These are phyloP conservation scores for Grosmannia huntii DNA, from an alignment of 2,329 filamentous ascomycete species.

Conservation along the genomic window DNA sequence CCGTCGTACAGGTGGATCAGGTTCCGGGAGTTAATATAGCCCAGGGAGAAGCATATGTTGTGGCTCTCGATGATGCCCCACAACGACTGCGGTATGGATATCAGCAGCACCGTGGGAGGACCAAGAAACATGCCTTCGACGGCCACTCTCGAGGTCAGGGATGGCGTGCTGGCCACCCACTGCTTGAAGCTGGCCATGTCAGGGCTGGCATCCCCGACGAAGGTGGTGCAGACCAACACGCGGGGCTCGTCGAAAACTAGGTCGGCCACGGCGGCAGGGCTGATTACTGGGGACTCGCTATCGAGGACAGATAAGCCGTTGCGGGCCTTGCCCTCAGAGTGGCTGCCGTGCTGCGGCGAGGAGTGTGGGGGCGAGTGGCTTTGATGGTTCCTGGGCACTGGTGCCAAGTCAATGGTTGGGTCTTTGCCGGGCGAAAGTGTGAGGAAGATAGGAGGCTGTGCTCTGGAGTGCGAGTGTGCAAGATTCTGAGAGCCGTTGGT, in stretches of 20 bases:
- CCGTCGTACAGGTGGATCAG: slow-evolving; percentile 52
- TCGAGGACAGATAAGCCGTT: not conserved
- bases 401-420: slow-evolving; percentile 39
- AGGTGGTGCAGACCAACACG: slow-evolving; percentile 54
- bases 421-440: slow-evolving; percentile 40
- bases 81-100: slow-evolving; percentile 51
- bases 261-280: slow-evolving; percentile 35
- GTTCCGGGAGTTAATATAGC: slow-evolving; percentile 54
- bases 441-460: slow-evolving; percentile 37
- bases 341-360: slow-evolving; percentile 10
- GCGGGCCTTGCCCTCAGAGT: slow-evolving; percentile 11
- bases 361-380: slow-evolving; percentile 9
- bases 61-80: slow-evolving; percentile 54
- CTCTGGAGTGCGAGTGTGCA: slow-evolving; percentile 19
- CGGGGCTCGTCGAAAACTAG: slow-evolving; percentile 49
- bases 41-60: slow-evolving; percentile 53
- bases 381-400: slow-evolving; percentile 23
- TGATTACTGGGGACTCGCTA: slow-evolving; percentile 30
- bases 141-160: slow-evolving; percentile 43
- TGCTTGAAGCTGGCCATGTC: slow-evolving; percentile 55
- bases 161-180: slow-evolving; percentile 49
- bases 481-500: slow-evolving; percentile 27
- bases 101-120: slow-evolving; percentile 51
- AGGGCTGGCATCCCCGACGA: slow-evolving; percentile 50
- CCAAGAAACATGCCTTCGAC: slow-evolving; percentile 58